Evolutionary conservation across 2,329 filamentous ascomycete genomes (phyloP).

Genomic region (Zopfia rhizophila): DNA sequence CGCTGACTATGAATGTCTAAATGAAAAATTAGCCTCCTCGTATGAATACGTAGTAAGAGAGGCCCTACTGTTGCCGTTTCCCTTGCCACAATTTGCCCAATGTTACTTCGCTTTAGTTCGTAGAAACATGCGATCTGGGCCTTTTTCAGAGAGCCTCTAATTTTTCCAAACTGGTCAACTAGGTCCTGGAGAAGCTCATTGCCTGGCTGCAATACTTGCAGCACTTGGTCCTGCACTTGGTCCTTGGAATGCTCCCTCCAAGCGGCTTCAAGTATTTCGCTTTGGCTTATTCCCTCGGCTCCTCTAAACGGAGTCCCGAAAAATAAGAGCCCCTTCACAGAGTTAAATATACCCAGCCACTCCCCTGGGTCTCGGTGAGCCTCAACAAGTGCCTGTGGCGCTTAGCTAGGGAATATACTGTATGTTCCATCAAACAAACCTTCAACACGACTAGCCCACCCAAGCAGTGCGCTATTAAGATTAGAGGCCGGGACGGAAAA

Average conservation of each 20-base stretch:
- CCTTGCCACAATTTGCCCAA: too few relatives aligned
- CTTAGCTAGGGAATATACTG: background rate
- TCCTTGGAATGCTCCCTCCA: slow-evolving; percentile 5
- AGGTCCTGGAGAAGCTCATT: slow-evolving; percentile 12
- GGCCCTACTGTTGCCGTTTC: slow-evolving; percentile 9
- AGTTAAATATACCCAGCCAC: slow-evolving; percentile 12
- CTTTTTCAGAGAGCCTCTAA: slow-evolving; percentile 4
- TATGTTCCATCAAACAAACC: slow-evolving; percentile 7
- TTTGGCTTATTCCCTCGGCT: slow-evolving; percentile 9
- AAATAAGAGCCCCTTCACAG: slow-evolving; percentile 14
- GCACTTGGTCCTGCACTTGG: slow-evolving; percentile 10
- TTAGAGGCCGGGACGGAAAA: slow-evolving; percentile 10
- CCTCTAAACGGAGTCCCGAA: slow-evolving; percentile 21
- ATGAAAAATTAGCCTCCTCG: too few relatives aligned
- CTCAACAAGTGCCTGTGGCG: slow-evolving; percentile 10
- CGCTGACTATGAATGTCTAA: slow-evolving; percentile 4
- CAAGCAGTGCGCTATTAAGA: slow-evolving; percentile 20
- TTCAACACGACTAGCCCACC: too few relatives aligned
- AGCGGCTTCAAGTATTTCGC: slow-evolving; percentile 10
- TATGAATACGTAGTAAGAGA: too few relatives aligned
- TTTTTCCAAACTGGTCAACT: slow-evolving; percentile 11
- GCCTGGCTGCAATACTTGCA: slow-evolving; percentile 13
- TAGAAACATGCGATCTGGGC: slow-evolving; percentile 17
- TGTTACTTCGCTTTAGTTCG: slow-evolving; percentile 14
- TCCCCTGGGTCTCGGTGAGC: slow-evolving; percentile 4